Conservation (phyloP, 352 stramenopile species). For the Peronospora belbahrii region DNA sequence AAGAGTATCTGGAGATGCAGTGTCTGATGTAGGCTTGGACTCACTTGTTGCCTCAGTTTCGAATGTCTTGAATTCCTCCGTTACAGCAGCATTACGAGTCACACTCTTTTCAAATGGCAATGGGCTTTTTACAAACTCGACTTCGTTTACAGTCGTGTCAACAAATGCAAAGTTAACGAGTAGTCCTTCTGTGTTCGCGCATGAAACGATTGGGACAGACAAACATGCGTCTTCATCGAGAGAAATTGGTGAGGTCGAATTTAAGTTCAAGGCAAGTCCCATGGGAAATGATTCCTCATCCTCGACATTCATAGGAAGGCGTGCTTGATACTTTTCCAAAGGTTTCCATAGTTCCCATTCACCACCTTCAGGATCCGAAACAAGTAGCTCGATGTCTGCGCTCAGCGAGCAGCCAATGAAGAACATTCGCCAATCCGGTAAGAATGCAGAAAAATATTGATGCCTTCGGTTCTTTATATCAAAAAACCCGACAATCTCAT, state of each 20-base stretch:
- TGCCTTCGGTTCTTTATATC: conserved; percentile 47
- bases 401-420: conserved; percentile 73
- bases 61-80: not conserved
- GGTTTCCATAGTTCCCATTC: conserved; percentile 73
- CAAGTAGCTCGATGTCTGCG: conserved; percentile 69
- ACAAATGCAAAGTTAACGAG: conserved; percentile 65
- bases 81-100: conserved; percentile 5
- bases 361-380: conserved; percentile 45
- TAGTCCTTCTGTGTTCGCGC: conserved; percentile 50
- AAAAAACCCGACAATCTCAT: conserved; percentile 58
- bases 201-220: conserved; percentile 45
- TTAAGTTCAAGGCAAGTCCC: conserved; percentile 51
- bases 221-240: conserved; percentile 46
- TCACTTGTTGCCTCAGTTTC: not conserved
- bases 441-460: conserved; percentile 57
- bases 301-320: conserved; percentile 56
- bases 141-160: conserved; percentile 45
- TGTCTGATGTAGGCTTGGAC: not conserved
- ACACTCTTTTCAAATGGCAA: conserved; percentile 18
- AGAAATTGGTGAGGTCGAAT: conserved; percentile 35
- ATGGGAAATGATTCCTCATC: conserved; percentile 67
- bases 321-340: conserved; percentile 65
- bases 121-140: conserved; percentile 33
- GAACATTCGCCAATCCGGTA: conserved; percentile 73
- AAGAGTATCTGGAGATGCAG: not conserved